Evolutionary conservation across 768 basidiomycete species (phyloP), one percentile per base, ranked within the genome.

Genomic region (Tylopilus vinaceipallidus): DNA sequence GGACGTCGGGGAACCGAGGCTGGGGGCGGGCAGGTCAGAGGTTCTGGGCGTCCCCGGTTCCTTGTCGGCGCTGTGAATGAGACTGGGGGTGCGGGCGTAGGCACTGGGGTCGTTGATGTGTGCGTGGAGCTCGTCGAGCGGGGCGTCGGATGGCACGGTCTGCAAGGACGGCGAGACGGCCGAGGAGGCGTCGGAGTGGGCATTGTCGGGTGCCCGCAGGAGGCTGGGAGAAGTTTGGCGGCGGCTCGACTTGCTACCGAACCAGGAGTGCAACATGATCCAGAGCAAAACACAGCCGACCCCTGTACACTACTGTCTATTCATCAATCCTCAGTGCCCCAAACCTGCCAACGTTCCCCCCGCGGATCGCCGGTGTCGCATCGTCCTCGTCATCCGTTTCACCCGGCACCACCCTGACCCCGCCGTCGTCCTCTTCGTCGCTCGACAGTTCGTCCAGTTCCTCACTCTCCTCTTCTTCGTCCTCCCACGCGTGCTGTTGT

Each of bases 191-290:
- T 58, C 39, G 10, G 51, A 55, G 24, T 34, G 51, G 17, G 24
- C 38, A 50, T 56, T 17, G 0, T 47, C 23, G 3, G 12, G 30
- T 6, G 42, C 27, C 27, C 41, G 14, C n/a, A 30, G 44, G 10
- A 46, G 26, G 23, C 23, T 49, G 24, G 36, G 29, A 49, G 23
- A 47, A 24, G 52, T 42, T 26, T 47, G 55, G 24, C 39, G 63
- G 36, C 59, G 64, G 17, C 59, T 61, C 10, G 66, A 69, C 49
- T 54, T 55, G 55, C 57, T 70, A 44, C 62, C 35, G n/a, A 65
- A 53, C 69, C 67, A 70, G 44, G 63, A 59, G 42, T 49, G 55
- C 50, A 64, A 57, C 66, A 68, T 66, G 23, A 37, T 42, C 38
- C 6, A 14, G 32, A 52, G 42, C 5, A 27, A 52, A 24, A 38